Base-by-base conservation (phyloP, 148 eudicot genomes). In the Gaultheria prostrata region DNA sequence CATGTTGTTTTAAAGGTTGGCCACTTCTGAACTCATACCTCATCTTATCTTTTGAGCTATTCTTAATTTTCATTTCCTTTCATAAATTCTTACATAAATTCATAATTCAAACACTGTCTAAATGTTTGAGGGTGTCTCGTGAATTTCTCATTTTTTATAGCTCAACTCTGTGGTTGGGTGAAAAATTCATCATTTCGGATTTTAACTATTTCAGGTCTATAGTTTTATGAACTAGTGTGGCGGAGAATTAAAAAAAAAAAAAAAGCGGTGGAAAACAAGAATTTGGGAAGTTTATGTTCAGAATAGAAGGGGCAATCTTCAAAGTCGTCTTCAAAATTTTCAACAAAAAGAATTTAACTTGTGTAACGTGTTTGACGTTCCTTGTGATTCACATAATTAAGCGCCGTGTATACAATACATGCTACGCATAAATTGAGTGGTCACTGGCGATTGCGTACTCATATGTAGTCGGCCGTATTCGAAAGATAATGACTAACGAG, bases 1-100 rank as follows among this genome's bases (percentile, higher is more conserved):
- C 89, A 83, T 63, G 92, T 93, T 82, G 65, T 95, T 30, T 84
- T 95, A 57, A 97, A 97, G 99, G 99, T 97, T 87, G 77, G 91
- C 59, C 14, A 8, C 61, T 67, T 39, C 24, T 69, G 39, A 59
- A 71, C 46, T 75, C 72, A 67, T 8, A 26, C 28, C 70, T 63
- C 70, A 2, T 63, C 30, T 63, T 21, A 12, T 63, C 10, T 63
- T 26, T 63, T 24, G 14, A 30, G 32, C 30, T 63, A 10, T 63
- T 26, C 70, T 2, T 13, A 3, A 26, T 67, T 28, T 67, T 4
- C 30, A 3, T 14, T 67, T 67, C 17, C 28, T 17, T 28, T 14
- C 35, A 12, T 30, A 65, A 26, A 1, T 24, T 63, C 26, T 63
- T 13, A 26, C 6, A 65, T 65, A 10, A 12, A 26, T 11, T 11